A percentile compares a stretch with the other conserved stretches of the same genome.
These are phyloP conservation scores for Cytospora schulzeri DNA, from an alignment of 2,329 filamentous ascomycete species.

Conservation along the genomic window DNA sequence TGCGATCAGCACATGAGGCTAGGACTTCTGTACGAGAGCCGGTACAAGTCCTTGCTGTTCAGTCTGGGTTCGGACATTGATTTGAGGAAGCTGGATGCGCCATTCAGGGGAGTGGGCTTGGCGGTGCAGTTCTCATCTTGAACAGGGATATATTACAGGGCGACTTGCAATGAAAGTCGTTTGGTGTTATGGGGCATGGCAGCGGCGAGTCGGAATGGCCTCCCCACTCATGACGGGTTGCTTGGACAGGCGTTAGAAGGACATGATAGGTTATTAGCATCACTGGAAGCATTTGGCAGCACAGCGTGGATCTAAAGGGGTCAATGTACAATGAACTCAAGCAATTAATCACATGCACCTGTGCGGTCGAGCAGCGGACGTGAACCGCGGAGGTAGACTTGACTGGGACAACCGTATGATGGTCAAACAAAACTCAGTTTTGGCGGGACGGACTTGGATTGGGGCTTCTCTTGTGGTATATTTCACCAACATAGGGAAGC, in stretches of 20 bases:
- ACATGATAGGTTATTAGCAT: neutral
- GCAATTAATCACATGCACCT: neutral
- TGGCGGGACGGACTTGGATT: conserved; percentile 14
- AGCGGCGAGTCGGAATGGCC: neutral
- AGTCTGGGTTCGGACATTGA: conserved; percentile 87
- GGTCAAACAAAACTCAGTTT: neutral
- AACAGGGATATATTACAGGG: conserved; percentile 34
- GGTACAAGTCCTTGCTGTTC: conserved; percentile 89
- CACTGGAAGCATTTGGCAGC: neutral
- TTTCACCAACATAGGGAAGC: conserved; percentile 19
- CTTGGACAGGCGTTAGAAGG: neutral
- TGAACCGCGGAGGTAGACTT: neutral
- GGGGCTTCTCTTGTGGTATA: conserved; percentile 5
- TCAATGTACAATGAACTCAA: neutral
- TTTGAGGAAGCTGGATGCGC: conserved; percentile 72
- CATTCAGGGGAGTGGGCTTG: conserved; percentile 74
- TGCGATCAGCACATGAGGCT: conserved; percentile 87
- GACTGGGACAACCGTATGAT: neutral
- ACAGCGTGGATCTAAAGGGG: neutral
- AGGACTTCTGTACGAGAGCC: conserved; percentile 88
- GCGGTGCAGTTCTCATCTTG: conserved; percentile 83
- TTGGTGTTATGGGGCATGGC: neutral
- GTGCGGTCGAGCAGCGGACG: neutral
- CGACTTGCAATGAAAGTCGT: neutral
- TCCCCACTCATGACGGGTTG: neutral